Evolutionary conservation across 2,329 filamentous ascomycete genomes (phyloP), one percentile per base, ranked within the genome.

Genomic region (Ophiostoma novo-ulmi): DNA sequence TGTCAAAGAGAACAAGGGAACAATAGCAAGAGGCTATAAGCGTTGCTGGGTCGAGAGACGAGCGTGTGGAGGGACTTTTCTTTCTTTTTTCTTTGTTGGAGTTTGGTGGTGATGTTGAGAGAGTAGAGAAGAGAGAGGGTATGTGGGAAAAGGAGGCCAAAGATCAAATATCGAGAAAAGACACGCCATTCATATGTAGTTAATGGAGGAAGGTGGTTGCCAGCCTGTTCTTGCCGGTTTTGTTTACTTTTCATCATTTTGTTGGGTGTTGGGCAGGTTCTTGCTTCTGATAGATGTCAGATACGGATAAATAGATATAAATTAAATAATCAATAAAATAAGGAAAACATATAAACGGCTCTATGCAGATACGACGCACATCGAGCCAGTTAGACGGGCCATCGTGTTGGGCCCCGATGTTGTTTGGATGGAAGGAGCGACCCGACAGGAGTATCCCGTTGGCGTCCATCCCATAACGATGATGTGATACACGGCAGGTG

Each of bases 21-120:
- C 52, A 58, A 26, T 58, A 58, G 52, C 52, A 58, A 58, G 52
- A 58, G 39, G 52, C 52, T 58, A 22, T 58, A 22, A 26, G n/a
- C 52, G 52, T 58, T 58, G 52, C 52, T 58, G 11, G 52, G 22
- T 14, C 52, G n/a, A 31, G 10, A 26, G 22, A 58, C 8, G n/a
- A 58, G 17, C 5, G 52, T 26, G 52, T 11, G 22, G n/a, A 26
- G 10, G 22, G 52, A 26, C 52, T 22, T 58, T 58, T n/a, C 52
- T 22, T 58, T 58, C 8, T 58, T 41, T 44, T 10, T 44, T 44
- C 39, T 58, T 2, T 26, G n/a, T 58, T 58, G 52, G 11, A 58
- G n/a, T 11, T 58, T n/a, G 17, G 52, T 26, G 22, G 11, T 58
- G 52, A 58, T 58, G 52, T 58, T 14, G n/a, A 13, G 22, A 48